Evolutionary conservation across 2,329 filamentous ascomycete species (phyloP), one percentile per base, ranked within the genome.

Genomic region (Pseudogymnoascus sp.): DNA sequence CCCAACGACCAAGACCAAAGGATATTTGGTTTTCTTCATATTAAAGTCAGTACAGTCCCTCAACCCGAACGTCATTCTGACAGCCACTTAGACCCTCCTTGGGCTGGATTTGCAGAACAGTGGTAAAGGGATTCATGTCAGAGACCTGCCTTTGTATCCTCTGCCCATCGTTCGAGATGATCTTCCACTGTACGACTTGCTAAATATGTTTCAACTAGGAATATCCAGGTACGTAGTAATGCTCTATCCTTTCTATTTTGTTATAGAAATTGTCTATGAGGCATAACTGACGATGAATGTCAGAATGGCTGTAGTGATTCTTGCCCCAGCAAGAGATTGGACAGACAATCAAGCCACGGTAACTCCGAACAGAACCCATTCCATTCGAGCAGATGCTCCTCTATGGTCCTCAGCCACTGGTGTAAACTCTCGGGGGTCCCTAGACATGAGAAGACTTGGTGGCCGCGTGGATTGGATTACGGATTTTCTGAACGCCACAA

Each of bases 191-290:
- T 71, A 70, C 56, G 68, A 70, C 31, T 64, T 71, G 59, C 59
- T 72, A n/a, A 68, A 70, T 33, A 61, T 71, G 53, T 71, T 72
- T 50, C 70, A 71, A 53, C 23, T 68, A 9, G 70, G 70, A 21
- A 67, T 72, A 62, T 68, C 70, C 23, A 69, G 68, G 70, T 70
- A 64, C 19, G 60, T 59, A 9, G 35, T 56, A 38, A 10, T 2
- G 11, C 11, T 53, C n/a, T 31, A 53, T 31, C 7, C 17, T 53
- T 53, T 19, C n/a, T 1, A 17, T 31, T 53, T 31, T 53, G 10
- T 31, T 31, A n/a, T 3, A 53, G 13, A 53, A 17, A 53, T 29
- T 53, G 7, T 53, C 23, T 10, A 31, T 53, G 15, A 31, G 17
- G 15, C 46, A 31, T 11, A 17, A 19, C 31, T 53, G 29, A 53